Percentiles rank a stretch among this genome's conserved stretches.
Conservation (phyloP, 2,329 filamentous ascomycete genomes). For the Parafenestella ontariensis region DNA sequence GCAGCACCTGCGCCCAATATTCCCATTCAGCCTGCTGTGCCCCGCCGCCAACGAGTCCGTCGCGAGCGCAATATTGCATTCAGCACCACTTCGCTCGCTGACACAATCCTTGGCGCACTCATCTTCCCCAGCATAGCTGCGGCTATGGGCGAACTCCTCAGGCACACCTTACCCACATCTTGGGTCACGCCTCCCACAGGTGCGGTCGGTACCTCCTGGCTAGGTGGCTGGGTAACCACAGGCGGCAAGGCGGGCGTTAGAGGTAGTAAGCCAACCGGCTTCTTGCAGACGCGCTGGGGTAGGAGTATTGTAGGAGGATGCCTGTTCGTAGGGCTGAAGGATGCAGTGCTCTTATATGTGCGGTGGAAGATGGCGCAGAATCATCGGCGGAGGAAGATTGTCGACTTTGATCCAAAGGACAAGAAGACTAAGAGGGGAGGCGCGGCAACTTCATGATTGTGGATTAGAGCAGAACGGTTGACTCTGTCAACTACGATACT, state of each 20-base stretch:
- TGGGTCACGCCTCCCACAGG: conserved; percentile 63
- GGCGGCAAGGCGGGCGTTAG: conserved; percentile 13
- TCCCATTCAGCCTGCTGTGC: conserved; percentile 25
- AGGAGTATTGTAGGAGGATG: conserved; percentile 88
- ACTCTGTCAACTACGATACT: too few species aligned
- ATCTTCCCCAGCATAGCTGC: conserved; percentile 84
- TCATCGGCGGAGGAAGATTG: conserved; percentile 53
- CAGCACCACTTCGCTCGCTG: conserved; percentile 62
- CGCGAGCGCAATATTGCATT: conserved; percentile 59
- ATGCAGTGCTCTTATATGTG: conserved; percentile 67
- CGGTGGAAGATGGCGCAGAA: conserved; percentile 59
- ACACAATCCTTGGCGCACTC: conserved; percentile 71
- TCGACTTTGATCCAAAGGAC: conserved; percentile 47
- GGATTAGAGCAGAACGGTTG: too few species aligned
- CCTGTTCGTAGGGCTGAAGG: conserved; percentile 84
- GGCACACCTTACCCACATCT: conserved; percentile 68
- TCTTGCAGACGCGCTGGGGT: conserved; percentile 87
- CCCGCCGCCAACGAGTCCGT: conserved; percentile 37
- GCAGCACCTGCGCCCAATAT: conserved; percentile 41
- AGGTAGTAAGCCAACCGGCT: conserved; percentile 60
- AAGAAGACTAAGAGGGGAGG: conserved; percentile 1
- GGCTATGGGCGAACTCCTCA: conserved; percentile 77
- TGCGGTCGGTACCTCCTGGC: conserved; percentile 22
- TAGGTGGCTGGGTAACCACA: conserved; percentile 27
- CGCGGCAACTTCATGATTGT: neutral